A percentile compares a stretch with the other conserved stretches of the same genome.
Conservation (phyloP, 257 asterid species). For the Salvia rosmarinus region DNA sequence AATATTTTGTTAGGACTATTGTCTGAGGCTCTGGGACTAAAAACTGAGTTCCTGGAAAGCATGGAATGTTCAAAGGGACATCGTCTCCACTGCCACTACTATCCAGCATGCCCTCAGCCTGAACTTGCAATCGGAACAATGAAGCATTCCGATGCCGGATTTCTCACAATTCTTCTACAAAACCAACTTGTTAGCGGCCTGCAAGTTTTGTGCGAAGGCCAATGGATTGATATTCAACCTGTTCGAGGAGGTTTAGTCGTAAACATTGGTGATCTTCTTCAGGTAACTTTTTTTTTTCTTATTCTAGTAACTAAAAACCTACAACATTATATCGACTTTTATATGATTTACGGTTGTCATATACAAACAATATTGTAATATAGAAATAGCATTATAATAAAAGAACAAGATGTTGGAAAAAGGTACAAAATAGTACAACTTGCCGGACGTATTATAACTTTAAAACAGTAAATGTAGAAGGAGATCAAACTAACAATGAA, state of each 20-base stretch:
- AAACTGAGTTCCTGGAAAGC: slow-evolving; percentile 32
- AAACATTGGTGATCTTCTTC: slow-evolving; percentile 51
- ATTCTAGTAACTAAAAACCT: too few species aligned
- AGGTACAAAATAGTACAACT: too few species aligned
- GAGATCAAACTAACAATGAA: too few species aligned
- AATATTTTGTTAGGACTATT: slow-evolving; percentile 29
- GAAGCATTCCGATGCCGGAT: slow-evolving; percentile 47
- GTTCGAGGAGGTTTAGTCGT: slow-evolving; percentile 39
- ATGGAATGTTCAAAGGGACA: slow-evolving; percentile 46
- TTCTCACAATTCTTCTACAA: slow-evolving; percentile 46
- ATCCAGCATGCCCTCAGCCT: slow-evolving; percentile 49
- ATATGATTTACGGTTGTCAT: too few species aligned
- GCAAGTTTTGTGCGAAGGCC: slow-evolving; percentile 37
- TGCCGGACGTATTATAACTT: too few species aligned
- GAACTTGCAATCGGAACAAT: slow-evolving; percentile 39
- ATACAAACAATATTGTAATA: too few species aligned
- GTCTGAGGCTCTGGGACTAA: slow-evolving; percentile 36
- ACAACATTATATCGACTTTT: too few species aligned
- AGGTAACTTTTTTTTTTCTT: too few species aligned
- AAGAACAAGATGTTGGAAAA: too few species aligned
- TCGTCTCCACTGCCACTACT: slow-evolving; percentile 43
- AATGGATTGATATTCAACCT: slow-evolving; percentile 45
- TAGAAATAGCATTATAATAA: too few species aligned
- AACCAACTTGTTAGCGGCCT: slow-evolving; percentile 36
- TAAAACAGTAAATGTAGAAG: too few species aligned